Percentiles rank a stretch among this genome's conserved stretches.
Evolutionary conservation across 2,329 filamentous ascomycete genomes (phyloP).

Genomic region (Sporothrix brasiliensis): DNA sequence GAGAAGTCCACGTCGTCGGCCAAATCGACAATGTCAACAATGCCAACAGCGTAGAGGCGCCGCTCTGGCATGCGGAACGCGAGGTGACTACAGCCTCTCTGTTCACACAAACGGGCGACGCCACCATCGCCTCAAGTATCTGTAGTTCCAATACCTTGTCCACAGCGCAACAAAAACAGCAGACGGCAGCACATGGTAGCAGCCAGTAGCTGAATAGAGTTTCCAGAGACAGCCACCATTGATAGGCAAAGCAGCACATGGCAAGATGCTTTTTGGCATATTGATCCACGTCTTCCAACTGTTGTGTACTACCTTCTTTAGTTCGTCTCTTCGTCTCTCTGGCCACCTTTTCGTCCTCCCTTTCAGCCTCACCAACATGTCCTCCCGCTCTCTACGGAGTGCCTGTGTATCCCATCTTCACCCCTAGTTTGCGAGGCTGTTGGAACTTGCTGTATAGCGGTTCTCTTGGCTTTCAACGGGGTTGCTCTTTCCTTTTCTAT

Average conservation of each 20-base stretch:
- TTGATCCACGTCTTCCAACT: constrained; percentile 3
- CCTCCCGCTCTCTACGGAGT: background rate
- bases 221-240: background rate
- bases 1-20: background rate
- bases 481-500: background rate
- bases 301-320: background rate
- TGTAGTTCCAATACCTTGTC: too few relatives aligned
- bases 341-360: background rate
- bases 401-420: too few relatives aligned
- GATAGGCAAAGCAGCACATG: background rate
- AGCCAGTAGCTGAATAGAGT: background rate
- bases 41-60: background rate
- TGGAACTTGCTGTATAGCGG: constrained; percentile 5
- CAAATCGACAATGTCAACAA: background rate
- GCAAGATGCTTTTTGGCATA: constrained; percentile 7
- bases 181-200: background rate
- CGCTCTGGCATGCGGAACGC: background rate
- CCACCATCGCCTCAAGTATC: background rate
- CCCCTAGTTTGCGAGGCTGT: background rate
- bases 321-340: background rate
- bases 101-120: background rate
- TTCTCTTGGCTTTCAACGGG: background rate
- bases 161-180: background rate
- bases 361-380: constrained; percentile 9
- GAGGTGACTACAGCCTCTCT: background rate